A percentile compares a stretch with the other conserved stretches of the same genome.
phyloP scores from a whole-genome alignment of 2,329 filamentous ascomycete genomes.

The Aspergillus udagawae region DNA sequence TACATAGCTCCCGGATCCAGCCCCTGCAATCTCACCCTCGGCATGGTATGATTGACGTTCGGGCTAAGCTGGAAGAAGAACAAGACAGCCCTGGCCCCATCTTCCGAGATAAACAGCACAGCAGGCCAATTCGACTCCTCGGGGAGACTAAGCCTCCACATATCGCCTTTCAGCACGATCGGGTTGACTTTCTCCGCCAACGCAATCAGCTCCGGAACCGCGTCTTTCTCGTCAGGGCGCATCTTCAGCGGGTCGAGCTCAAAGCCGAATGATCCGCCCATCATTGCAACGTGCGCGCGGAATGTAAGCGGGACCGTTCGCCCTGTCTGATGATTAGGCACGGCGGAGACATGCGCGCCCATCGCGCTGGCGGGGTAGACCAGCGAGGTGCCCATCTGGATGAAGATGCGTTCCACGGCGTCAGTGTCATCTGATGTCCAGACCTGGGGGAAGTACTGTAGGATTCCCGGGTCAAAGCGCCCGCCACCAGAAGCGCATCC shows the following conservation, averaged over 20 bases:
- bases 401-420: constrained; percentile 56
- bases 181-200: constrained; percentile 57
- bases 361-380: constrained; percentile 61
- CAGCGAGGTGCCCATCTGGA: constrained; percentile 62
- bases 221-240: constrained; percentile 47
- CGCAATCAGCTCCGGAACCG: constrained; percentile 53
- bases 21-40: constrained; percentile 54
- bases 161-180: constrained; percentile 54
- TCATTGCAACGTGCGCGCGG: constrained; percentile 63
- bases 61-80: constrained; percentile 59
- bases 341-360: constrained; percentile 61
- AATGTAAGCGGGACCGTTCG: constrained; percentile 56
- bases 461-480: constrained; percentile 59
- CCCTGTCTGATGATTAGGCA: constrained; percentile 56
- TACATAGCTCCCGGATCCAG: constrained; percentile 55
- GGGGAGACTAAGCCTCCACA: constrained; percentile 58
- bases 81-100: constrained; percentile 49
- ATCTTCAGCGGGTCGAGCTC: constrained; percentile 58
- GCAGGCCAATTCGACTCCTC: constrained; percentile 61
- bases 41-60: constrained; percentile 50
- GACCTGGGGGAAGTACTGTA: constrained; percentile 62
- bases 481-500: constrained; percentile 63
- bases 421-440: constrained; percentile 67
- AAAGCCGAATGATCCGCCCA: constrained; percentile 64
- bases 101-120: constrained; percentile 55